Conservation (phyloP, 306 rosid genomes). For the Acacia confusa region DNA sequence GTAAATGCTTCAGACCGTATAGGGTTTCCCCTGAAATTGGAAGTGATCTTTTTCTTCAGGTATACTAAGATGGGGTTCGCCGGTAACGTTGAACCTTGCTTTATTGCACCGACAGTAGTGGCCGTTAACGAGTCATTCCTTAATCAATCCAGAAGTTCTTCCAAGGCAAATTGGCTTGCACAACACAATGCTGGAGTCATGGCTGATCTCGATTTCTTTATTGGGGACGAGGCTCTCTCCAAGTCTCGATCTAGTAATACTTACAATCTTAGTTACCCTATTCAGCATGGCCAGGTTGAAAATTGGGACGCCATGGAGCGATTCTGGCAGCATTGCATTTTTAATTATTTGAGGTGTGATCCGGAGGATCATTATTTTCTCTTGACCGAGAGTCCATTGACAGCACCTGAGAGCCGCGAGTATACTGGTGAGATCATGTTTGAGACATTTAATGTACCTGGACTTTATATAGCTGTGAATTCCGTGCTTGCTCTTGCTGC, state of each 20-base stretch:
- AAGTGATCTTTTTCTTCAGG: slow-evolving; percentile 43
- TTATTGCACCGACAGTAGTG: slow-evolving; percentile 82
- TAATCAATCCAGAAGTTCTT: slow-evolving; percentile 66
- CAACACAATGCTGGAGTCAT: slow-evolving; percentile 98
- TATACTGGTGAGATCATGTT: slow-evolving; percentile 98
- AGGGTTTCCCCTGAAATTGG: slow-evolving; percentile 21
- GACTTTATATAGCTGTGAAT: slow-evolving; percentile 93
- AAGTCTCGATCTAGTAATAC: slow-evolving; percentile 82
- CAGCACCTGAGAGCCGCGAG: slow-evolving; percentile 97
- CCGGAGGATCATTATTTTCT: slow-evolving; percentile 99
- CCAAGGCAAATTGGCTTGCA: slow-evolving; percentile 79
- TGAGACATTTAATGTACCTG: slow-evolving; percentile 98
- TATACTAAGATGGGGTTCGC: slow-evolving; percentile 99
- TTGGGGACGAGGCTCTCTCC: slow-evolving; percentile 88
- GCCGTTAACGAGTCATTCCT: slow-evolving; percentile 86
- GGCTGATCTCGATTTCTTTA: slow-evolving; percentile 99
- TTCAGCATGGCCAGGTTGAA: slow-evolving; percentile 85
- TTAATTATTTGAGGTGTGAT: slow-evolving; percentile 94
- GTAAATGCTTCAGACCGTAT: background rate
- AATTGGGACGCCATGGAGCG: slow-evolving; percentile 99
- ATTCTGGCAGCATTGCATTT: slow-evolving; percentile 96
- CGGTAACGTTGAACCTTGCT: slow-evolving; percentile 96
- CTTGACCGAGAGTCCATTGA: slow-evolving; percentile 91
- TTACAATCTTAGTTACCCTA: slow-evolving; percentile 81
- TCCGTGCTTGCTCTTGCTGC: slow-evolving; percentile 99